Base-by-base conservation (phyloP, 148 eudicot genomes). In the Fallopia convolvulus region DNA sequence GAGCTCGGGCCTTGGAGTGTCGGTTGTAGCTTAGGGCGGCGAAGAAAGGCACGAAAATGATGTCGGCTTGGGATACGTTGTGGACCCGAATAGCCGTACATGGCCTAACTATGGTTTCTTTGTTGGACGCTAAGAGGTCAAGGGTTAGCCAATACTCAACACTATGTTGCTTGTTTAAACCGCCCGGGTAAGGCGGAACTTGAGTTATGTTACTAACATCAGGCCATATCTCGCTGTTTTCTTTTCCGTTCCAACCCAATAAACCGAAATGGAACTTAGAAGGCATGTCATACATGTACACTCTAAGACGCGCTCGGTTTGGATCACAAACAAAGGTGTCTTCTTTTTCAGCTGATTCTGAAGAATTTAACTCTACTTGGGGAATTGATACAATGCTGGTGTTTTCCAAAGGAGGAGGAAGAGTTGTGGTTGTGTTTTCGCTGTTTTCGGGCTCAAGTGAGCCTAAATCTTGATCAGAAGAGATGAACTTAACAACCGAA, bases 141-240 rank as follows among this genome's bases (percentile, higher is more conserved):
- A 96, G 81, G 4, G 97, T 90, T 40, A 93, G 96, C 99, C 99
- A 96, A 85, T 91, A 96, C 78, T 91, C 99, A 76, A 96, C 89
- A 71, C 99, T 93, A 73, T 96, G 99, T 82, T 96, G 99, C 80
- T 90, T 76, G 77, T 96, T 96, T 73, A 96, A 79, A 1, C 99
- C 99, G 58, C 99, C 98, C 8, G 97, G 99, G 65, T 96, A 96
- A 0, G 30, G 21, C 39, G 99, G 99, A 60, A 95, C 82, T 60
- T 80, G 42, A 42, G 8, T 23, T 15, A 2, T 32, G 36, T 65
- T 84, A 5, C 89, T 80, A 40, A 95, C 77, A 89, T 93, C 91
- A 0, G 99, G 99, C 99, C 99, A 95, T 18, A 91, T 82, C 83
- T 79, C 82, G 33, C 80, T 68, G 14, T 80, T n/a, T n/a, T n/a